phyloP scores from a whole-genome alignment of 192 early-diverging fungal genomes.

The Endogone sp. region DNA sequence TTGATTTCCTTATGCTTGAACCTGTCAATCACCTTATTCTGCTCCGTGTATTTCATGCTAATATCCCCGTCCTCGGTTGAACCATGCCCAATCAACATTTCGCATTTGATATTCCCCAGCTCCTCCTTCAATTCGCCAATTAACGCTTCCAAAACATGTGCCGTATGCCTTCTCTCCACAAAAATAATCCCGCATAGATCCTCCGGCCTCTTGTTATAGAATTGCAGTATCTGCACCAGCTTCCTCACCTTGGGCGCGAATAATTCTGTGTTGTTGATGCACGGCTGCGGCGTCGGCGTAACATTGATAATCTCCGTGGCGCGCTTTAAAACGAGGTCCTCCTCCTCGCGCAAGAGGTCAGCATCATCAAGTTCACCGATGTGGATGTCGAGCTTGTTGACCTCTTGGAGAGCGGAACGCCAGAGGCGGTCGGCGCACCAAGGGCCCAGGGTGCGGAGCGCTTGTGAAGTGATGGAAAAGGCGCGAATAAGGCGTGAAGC shows the following conservation, averaged over 20 bases:
- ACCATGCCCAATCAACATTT: conserved; percentile 59
- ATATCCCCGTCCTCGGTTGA: conserved; percentile 29
- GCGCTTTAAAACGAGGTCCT: conserved; percentile 2
- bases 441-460: conserved; percentile 62
- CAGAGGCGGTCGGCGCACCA: conserved; percentile 78
- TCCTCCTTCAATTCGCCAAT: conserved; percentile 46
- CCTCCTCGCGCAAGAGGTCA: too few relatives aligned
- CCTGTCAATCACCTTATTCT: conserved; percentile 55
- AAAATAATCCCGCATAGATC: conserved; percentile 91
- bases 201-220: conserved; percentile 32
- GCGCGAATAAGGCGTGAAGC: conserved; percentile 35
- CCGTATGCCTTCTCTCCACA: conserved; percentile 68
- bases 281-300: conserved; percentile 21
- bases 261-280: conserved; percentile 12
- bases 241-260: conserved; percentile 69
- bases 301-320: conserved; percentile 16
- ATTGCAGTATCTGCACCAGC: conserved; percentile 58
- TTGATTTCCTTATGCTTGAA: conserved; percentile 71
- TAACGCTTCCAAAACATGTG: conserved; percentile 50
- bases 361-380: too few relatives aligned
- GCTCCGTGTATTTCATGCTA: conserved; percentile 47
- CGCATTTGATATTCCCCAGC: conserved; percentile 41
- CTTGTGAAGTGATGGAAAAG: conserved; percentile 30
- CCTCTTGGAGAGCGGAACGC: conserved; percentile 40
- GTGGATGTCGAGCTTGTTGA: too few relatives aligned